phyloP scores from a whole-genome alignment of 352 stramenopile genomes.

The Phytophthora palmivora region DNA sequence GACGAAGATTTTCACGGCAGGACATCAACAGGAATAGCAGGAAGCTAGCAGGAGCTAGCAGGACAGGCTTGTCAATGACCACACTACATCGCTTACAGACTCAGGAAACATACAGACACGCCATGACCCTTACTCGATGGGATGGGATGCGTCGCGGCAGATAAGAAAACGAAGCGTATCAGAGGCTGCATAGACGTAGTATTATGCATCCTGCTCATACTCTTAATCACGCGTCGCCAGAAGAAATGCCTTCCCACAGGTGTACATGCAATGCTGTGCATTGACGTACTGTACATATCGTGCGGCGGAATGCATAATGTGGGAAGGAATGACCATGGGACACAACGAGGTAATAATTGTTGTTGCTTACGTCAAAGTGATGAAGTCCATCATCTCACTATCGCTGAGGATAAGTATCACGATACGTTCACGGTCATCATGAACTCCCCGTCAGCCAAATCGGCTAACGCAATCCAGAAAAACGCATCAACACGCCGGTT shows the following conservation, averaged over 20 bases:
- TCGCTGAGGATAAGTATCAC: background rate
- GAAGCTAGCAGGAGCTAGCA: background rate
- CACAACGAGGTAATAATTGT: background rate
- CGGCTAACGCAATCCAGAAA: constrained; percentile 5
- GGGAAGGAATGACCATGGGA: too few species aligned
- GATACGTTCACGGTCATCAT: background rate
- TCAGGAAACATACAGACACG: too few species aligned
- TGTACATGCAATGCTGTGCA: too few species aligned
- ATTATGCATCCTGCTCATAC: background rate
- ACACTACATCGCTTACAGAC: too few species aligned
- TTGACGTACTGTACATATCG: too few species aligned
- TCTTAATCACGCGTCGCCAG: background rate
- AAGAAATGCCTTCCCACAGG: background rate
- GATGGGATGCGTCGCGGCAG: too few species aligned
- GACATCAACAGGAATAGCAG: constrained; percentile 10
- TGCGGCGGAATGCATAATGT: too few species aligned
- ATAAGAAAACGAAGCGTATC: background rate
- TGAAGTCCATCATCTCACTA: background rate
- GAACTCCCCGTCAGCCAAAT: constrained; percentile 2
- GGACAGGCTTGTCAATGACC: background rate
- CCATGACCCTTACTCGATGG: too few species aligned
- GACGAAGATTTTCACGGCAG: constrained; percentile 28
- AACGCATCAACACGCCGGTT: constrained; percentile 7
- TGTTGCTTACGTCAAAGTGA: background rate
- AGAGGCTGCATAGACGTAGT: background rate